Evolutionary conservation across 805 yeast species (phyloP).

Genomic region (Candida awuae): DNA sequence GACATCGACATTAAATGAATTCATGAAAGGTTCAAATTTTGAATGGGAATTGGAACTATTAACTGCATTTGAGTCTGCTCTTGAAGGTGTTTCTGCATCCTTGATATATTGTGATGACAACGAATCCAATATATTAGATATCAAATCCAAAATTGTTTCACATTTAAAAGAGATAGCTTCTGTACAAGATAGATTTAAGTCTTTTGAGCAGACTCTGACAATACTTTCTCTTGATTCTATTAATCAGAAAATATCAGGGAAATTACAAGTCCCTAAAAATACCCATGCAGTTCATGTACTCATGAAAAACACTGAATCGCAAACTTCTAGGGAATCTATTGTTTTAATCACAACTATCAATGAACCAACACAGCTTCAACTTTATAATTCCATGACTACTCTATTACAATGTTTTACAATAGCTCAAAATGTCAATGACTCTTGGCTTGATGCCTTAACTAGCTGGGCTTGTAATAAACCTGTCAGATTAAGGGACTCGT

Average conservation of each 20-base stretch:
- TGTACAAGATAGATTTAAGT: neutral
- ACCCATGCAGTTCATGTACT: neutral
- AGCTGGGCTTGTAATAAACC: slow-evolving; percentile 1
- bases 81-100: slow-evolving; percentile 7
- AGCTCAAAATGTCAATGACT: neutral
- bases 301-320: neutral
- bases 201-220: too few species aligned
- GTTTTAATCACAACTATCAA: neutral
- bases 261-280: neutral
- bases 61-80: slow-evolving; percentile 3
- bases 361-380: neutral
- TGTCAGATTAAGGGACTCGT: neutral
- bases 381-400: neutral
- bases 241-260: too few species aligned
- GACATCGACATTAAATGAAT: neutral
- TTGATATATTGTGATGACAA: neutral
- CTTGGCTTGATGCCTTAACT: neutral
- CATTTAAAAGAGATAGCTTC: neutral
- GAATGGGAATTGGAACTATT: slow-evolving; percentile 5
- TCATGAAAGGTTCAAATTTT: slow-evolving; percentile 1
- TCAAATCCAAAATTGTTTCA: neutral
- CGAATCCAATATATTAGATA: neutral
- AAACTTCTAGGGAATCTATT: neutral
- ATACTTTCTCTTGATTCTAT: too few species aligned
- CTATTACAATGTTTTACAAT: slow-evolving; percentile 1